These are phyloP conservation scores for Penicillium pulvis DNA, from an alignment of 495 filamentous ascomycete species.

Conservation along the genomic window DNA sequence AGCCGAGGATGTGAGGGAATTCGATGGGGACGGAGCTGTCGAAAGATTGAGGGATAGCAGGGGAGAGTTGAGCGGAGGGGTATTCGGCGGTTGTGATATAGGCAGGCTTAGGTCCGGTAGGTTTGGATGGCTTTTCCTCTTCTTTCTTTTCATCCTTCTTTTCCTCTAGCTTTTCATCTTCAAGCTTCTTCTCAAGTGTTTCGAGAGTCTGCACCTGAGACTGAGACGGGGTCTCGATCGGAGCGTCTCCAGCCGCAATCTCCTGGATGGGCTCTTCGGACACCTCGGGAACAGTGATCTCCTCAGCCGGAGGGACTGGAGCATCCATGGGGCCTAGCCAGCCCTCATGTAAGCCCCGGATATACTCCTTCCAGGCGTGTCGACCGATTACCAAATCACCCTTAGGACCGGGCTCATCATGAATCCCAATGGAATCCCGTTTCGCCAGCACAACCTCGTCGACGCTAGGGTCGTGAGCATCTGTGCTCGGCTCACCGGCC, in stretches of 20 bases:
- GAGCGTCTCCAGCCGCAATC: slow-evolving; percentile 26
- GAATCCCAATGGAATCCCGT: slow-evolving; percentile 61
- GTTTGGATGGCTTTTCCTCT: slow-evolving; percentile 55
- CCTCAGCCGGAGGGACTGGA: slow-evolving; percentile 29
- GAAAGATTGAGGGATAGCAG: slow-evolving; percentile 60
- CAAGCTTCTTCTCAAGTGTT: slow-evolving; percentile 29
- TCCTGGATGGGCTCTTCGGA: slow-evolving; percentile 33
- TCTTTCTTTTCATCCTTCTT: slow-evolving; percentile 45
- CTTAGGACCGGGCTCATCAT: slow-evolving; percentile 68
- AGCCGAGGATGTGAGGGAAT: slow-evolving; percentile 90
- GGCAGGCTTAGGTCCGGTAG: slow-evolving; percentile 49
- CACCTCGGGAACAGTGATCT: slow-evolving; percentile 19
- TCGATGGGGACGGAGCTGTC: slow-evolving; percentile 69
- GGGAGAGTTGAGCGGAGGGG: slow-evolving; percentile 57
- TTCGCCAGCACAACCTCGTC: slow-evolving; percentile 60
- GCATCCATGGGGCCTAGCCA: slow-evolving; percentile 85
- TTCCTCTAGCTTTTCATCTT: slow-evolving; percentile 42
- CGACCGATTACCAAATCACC: slow-evolving; percentile 90
- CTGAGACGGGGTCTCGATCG: slow-evolving; percentile 18
- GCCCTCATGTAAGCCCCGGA: slow-evolving; percentile 90
- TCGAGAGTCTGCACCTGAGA: slow-evolving; percentile 1
- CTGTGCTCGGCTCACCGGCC: slow-evolving; percentile 51
- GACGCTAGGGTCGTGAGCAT: slow-evolving; percentile 35
- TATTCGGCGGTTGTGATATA: slow-evolving; percentile 76
- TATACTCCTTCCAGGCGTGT: slow-evolving; percentile 97